Evolutionary conservation across 2,329 filamentous ascomycete species (phyloP), one percentile per base, ranked within the genome.

Genomic region (Davidsoniella eucalypti): DNA sequence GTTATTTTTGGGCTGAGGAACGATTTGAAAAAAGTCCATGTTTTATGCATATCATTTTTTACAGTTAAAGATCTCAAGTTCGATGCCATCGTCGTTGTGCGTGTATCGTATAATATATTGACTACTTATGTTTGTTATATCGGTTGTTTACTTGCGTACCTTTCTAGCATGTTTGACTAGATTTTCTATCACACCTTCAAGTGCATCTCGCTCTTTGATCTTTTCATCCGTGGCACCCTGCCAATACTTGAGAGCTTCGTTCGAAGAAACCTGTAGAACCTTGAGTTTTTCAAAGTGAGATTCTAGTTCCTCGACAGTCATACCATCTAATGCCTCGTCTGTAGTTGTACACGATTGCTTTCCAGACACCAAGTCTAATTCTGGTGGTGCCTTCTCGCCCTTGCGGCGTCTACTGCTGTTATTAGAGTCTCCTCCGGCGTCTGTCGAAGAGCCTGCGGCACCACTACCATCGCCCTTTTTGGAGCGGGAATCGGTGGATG

Each of bases 141-240:
- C 21, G 16, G 10, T 40, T 57, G 21, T 23, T 67, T 68, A 86
- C 66, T 88, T 92, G 61, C 87, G 75, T 51, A 87, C 79, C 67
- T 88, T 86, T 63, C 87, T 75, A 46, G 87, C 87, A 67, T 94
- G 87, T 64, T 87, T 92, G 41, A 95, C 90, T 56, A 96, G 65
- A 63, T 94, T 95, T 67, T 94, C 90, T 72, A 96, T 95, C 14
- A 96, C 90, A 0, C 87, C 87, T 62, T 96, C 90, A 63, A 95
- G 92, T 2, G 87, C 86, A 62, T 95, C 90, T 57, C 92, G 82
- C 61, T 96, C 90, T 39, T 85, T 85, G 56, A 94, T 69, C 58
- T 90, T 86, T 57, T 87, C 87, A 61, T 94, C 88, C 49, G 84
- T 82, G 58, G 80, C 71, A 68, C 85, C 84, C 57, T 85, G 75